Evolutionary conservation across 139 green algal genomes (phyloP).

Genomic region (Zygnema circumcarinatum): DNA sequence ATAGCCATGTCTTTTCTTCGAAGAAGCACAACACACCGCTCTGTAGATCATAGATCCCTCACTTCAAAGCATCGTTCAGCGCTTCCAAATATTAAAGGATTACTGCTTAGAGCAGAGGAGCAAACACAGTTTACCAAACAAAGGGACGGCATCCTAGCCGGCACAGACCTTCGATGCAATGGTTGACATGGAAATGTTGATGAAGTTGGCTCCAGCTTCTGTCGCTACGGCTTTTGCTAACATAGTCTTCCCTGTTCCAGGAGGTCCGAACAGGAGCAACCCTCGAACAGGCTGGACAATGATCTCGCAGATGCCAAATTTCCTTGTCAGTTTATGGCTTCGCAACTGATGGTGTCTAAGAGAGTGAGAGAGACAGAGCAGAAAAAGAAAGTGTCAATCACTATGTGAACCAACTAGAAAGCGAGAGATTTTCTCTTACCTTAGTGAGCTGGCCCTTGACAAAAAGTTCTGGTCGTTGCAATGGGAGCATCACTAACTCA

Average conservation of each 20-base stretch:
- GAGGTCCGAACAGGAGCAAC: constrained; percentile 59
- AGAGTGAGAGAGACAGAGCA: too few relatives aligned
- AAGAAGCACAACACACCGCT: not conserved
- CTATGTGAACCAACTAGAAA: too few relatives aligned
- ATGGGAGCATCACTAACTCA: constrained; percentile 78
- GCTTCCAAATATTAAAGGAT: too few relatives aligned
- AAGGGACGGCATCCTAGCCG: not conserved
- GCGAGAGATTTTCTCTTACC: constrained; percentile 43
- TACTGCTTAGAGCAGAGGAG: too few relatives aligned
- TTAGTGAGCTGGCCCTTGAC: constrained; percentile 69
- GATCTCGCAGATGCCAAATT: too few relatives aligned
- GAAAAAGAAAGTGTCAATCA: too few relatives aligned
- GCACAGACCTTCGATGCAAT: constrained; percentile 64
- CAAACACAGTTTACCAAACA: not conserved
- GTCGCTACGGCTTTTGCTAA: constrained; percentile 62
- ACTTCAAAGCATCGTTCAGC: too few relatives aligned
- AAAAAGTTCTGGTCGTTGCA: constrained; percentile 80
- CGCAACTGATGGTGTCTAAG: too few relatives aligned
- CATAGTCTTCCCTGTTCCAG: constrained; percentile 65
- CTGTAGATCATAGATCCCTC: not conserved
- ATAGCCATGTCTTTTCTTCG: not conserved
- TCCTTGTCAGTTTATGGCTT: too few relatives aligned
- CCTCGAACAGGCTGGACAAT: not conserved
- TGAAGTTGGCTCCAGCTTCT: constrained; percentile 68
- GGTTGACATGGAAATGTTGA: constrained; percentile 74